Base-by-base conservation (phyloP, 139 green algal genomes). In the Penium margaritaceum region DNA sequence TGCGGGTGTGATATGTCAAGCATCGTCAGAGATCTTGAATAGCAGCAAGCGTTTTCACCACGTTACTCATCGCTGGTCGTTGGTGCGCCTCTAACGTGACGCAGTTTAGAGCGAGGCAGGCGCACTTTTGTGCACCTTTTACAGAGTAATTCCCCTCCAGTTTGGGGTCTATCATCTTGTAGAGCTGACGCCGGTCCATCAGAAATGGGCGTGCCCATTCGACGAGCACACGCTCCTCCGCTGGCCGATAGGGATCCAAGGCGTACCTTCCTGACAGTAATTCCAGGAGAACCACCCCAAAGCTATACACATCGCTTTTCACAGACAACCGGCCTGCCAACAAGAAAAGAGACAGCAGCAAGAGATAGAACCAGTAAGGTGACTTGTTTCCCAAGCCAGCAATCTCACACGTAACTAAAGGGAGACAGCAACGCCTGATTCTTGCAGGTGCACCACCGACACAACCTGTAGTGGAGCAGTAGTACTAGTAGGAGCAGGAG, bases 231-330 rank as follows among this genome's bases (percentile, higher is more conserved):
- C 44, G 44, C 44, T 75, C 15, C 4, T n/a, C 44, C 5, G 14
- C 5, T 5, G 67, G 44, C 9, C 67, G 54, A 3, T 15, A 14
- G 15, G 29, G 27, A n/a, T 75, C 67, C 67, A 75, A 43, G 19
- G 67, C 35, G 6, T 37, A n/a, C 24, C 27, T 6, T 3, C 81
- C 81, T 29, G 78, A 85, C 63, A 89, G 58, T 39, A 89, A 62
- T 66, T 89, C 83, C 73, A 87, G 69, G 67, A 89, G 65, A 39
- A 87, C 71, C 43, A 87, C 83, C 0, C 84, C 84, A 71, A 85
- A 85, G 35, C 67, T 64, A 58, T 85, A 88, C 19, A 87, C 79
- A 47, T 88, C 84, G 5, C 57, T 83, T 54, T 84, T 86, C 2
- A 83, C 75, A 15, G 62, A 83, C 19, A 84, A 54, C 17, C 76